Percentiles rank a stretch among this genome's conserved stretches.
These are phyloP conservation scores for Vitellaria paradoxa DNA, from an alignment of 179 eudicot species.

Conservation along the genomic window DNA sequence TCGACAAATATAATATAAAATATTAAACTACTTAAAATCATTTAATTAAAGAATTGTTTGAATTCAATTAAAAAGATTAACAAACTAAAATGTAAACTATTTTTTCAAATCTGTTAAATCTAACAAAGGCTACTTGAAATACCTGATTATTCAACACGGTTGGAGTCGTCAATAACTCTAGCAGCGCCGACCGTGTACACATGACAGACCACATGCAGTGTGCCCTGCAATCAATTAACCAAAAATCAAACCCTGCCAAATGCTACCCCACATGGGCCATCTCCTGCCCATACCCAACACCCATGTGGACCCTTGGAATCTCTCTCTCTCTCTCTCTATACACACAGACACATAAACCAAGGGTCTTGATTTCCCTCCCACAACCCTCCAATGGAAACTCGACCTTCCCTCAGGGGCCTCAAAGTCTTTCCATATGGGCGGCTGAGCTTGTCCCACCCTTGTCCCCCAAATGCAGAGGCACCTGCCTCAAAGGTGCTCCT, in stretches of 20 bases:
- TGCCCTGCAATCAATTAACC: slow-evolving; percentile 11
- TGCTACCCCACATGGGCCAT: neutral
- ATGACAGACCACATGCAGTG: slow-evolving; percentile 10
- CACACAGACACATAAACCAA: neutral
- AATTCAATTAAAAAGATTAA: too few relatives aligned
- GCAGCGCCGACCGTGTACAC: slow-evolving; percentile 1
- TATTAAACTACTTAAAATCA: too few relatives aligned
- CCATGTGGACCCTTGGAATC: slow-evolving; percentile 35
- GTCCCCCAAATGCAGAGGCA: slow-evolving; percentile 38
- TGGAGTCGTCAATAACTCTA: too few relatives aligned
- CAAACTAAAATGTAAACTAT: too few relatives aligned
- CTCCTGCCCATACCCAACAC: slow-evolving; percentile 28
- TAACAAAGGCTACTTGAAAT: too few relatives aligned
- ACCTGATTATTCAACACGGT: neutral
- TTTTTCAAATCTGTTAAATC: too few relatives aligned
- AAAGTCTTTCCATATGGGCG: slow-evolving; percentile 38
- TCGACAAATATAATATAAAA: too few relatives aligned
- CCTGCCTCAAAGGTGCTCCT: slow-evolving; percentile 35
- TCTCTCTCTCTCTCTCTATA: neutral
- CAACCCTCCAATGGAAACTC: slow-evolving; percentile 9
- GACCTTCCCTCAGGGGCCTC: slow-evolving; percentile 3
- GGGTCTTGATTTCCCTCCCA: slow-evolving; percentile 19
- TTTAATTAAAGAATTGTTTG: too few relatives aligned
- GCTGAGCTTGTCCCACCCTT: slow-evolving; percentile 49
- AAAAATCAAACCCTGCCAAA: neutral